These are phyloP conservation scores for Viola pubescens DNA, from an alignment of 441 rosid species.

Conservation along the genomic window DNA sequence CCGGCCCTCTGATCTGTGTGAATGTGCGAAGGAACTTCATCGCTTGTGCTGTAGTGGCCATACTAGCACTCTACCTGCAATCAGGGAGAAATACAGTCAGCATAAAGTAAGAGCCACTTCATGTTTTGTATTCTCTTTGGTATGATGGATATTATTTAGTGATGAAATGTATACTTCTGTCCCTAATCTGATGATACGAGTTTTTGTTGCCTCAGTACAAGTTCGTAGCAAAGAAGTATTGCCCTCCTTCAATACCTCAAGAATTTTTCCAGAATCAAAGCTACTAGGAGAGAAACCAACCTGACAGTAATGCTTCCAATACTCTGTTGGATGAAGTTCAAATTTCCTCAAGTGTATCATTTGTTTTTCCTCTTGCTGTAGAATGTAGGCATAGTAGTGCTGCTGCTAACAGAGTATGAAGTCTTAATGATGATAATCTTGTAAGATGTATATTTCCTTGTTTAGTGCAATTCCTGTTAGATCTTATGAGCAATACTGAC, in stretches of 20 bases:
- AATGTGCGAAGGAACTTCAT: conserved; percentile 68
- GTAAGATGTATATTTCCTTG: too few relatives aligned
- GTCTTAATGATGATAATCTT: too few relatives aligned
- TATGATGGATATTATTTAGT: too few relatives aligned
- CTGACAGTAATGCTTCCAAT: conserved; percentile 23
- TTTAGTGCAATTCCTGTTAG: too few relatives aligned
- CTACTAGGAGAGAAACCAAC: not conserved
- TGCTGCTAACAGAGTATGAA: too few relatives aligned
- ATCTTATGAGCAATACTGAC: too few relatives aligned
- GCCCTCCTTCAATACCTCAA: conserved; percentile 63
- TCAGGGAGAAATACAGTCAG: conserved; percentile 84
- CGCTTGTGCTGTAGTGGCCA: conserved; percentile 43
- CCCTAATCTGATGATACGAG: conserved; percentile 5
- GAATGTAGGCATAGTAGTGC: too few relatives aligned
- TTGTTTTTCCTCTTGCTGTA: too few relatives aligned
- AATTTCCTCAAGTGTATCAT: not conserved
- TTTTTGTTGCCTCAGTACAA: conserved; percentile 50
- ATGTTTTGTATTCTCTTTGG: too few relatives aligned
- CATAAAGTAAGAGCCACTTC: conserved; percentile 50
- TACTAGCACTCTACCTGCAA: conserved; percentile 51
- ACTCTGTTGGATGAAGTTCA: conserved; percentile 31
- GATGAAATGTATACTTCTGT: not conserved
- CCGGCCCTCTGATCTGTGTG: conserved; percentile 50
- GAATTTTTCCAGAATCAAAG: conserved; percentile 50
- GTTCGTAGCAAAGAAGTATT: conserved; percentile 70